Evolutionary conservation across 2,329 filamentous ascomycete genomes (phyloP).

Genomic region (Fusarium sublunatum): DNA sequence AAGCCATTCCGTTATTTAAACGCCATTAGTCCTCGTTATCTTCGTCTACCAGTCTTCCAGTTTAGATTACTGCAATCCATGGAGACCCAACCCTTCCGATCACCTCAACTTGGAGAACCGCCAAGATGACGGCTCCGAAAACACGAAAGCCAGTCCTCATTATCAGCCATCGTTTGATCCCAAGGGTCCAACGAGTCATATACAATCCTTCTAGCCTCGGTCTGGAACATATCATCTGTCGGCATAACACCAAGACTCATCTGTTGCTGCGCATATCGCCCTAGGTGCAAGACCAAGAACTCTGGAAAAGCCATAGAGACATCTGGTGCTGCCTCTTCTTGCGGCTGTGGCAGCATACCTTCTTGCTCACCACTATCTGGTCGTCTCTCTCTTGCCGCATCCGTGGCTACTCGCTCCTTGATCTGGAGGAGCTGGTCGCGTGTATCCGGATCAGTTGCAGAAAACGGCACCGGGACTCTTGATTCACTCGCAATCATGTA

Average conservation of each 20-base stretch:
- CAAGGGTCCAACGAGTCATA: constrained; percentile 42
- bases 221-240: constrained; percentile 46
- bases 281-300: constrained; percentile 33
- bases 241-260: constrained; percentile 38
- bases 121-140: constrained; percentile 36
- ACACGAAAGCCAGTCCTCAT: constrained; percentile 43
- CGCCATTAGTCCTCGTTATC: too few species aligned
- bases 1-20: too few species aligned
- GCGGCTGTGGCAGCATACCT: not conserved
- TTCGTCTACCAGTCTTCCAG: too few species aligned
- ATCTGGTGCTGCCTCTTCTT: not conserved
- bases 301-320: constrained; percentile 26
- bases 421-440: constrained; percentile 42
- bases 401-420: not conserved
- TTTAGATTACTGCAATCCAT: not conserved
- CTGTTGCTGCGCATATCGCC: constrained; percentile 40
- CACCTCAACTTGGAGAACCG: not conserved
- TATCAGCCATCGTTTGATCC: constrained; percentile 48
- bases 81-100: not conserved
- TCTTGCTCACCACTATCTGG: not conserved
- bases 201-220: constrained; percentile 43
- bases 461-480: constrained; percentile 42
- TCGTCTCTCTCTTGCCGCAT: accelerated
- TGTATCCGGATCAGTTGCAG: constrained; percentile 39
- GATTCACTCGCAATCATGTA: constrained; percentile 45